phyloP scores from a whole-genome alignment of 768 basidiomycete species.

The Clathrus columnatus region DNA sequence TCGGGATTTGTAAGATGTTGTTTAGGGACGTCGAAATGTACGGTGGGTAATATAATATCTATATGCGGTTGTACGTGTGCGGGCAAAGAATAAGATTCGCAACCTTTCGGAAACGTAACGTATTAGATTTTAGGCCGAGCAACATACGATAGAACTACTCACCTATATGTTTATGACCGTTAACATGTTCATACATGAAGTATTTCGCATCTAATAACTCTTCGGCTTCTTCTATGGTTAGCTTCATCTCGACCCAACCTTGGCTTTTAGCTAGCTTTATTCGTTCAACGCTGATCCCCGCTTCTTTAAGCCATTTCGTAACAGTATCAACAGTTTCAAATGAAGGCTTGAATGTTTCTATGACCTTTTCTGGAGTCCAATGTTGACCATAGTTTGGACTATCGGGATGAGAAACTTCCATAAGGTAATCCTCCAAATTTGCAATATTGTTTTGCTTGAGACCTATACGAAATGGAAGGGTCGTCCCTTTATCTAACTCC shows the following conservation, averaged over 20 bases:
- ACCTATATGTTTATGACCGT: constrained; percentile 33
- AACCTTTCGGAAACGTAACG: constrained; percentile 23
- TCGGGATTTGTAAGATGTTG: background rate
- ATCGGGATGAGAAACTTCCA: constrained; percentile 28
- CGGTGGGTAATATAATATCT: constrained; percentile 37
- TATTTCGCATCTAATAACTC: constrained; percentile 33
- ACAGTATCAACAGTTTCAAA: constrained; percentile 22
- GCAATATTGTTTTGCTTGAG: constrained; percentile 29
- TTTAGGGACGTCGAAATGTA: constrained; percentile 27
- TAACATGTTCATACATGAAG: constrained; percentile 32
- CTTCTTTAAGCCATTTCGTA: constrained; percentile 22
- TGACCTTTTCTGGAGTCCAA: constrained; percentile 25
- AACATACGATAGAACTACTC: background rate
- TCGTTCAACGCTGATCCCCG: constrained; percentile 20
- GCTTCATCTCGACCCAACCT: constrained; percentile 30
- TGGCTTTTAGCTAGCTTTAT: constrained; percentile 18
- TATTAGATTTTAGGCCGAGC: constrained; percentile 11
- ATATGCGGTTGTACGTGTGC: constrained; percentile 29
- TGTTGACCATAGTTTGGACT: constrained; percentile 29
- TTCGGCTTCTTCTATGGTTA: constrained; percentile 35
- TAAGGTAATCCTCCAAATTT: constrained; percentile 22
- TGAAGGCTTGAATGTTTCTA: constrained; percentile 24
- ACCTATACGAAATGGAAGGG: constrained; percentile 21
- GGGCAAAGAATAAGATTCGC: constrained; percentile 34
- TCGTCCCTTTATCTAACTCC: constrained; percentile 6